Evolutionary conservation across 352 stramenopile genomes (phyloP).

Genomic region (Phytopythium montanum): DNA sequence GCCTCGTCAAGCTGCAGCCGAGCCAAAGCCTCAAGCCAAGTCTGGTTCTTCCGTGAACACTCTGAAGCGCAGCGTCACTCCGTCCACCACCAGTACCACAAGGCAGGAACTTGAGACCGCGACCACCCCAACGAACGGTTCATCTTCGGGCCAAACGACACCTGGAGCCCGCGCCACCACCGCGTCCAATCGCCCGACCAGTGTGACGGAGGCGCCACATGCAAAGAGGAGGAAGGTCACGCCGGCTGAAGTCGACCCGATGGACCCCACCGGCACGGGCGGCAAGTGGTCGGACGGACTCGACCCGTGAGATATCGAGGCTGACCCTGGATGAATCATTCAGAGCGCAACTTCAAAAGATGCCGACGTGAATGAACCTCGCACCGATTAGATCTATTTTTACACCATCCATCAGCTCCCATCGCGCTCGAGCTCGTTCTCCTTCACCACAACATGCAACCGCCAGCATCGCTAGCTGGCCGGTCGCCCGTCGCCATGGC

Average conservation of each 20-base stretch:
- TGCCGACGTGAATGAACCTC: no score
- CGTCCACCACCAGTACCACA: background rate
- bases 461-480: background rate
- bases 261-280: constrained; percentile 19
- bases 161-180: background rate
- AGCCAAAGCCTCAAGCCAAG: background rate
- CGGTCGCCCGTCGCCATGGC: background rate
- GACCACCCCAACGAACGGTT: background rate
- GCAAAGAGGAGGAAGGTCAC: constrained; percentile 1
- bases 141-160: background rate
- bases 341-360: no score
- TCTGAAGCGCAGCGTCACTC: background rate
- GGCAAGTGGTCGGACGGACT: constrained; percentile 23
- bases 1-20: constrained; percentile 1
- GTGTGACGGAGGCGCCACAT: background rate
- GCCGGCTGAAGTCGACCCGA: constrained; percentile 11
- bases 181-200: background rate
- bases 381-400: background rate
- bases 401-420: background rate
- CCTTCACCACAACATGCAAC: background rate
- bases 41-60: background rate
- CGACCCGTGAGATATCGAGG: constrained; percentile 1
- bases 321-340: no score
- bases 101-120: background rate
- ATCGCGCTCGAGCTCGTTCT: background rate